Evolutionary conservation across 768 basidiomycete genomes (phyloP).

Genomic region (Podaxis sp.): DNA sequence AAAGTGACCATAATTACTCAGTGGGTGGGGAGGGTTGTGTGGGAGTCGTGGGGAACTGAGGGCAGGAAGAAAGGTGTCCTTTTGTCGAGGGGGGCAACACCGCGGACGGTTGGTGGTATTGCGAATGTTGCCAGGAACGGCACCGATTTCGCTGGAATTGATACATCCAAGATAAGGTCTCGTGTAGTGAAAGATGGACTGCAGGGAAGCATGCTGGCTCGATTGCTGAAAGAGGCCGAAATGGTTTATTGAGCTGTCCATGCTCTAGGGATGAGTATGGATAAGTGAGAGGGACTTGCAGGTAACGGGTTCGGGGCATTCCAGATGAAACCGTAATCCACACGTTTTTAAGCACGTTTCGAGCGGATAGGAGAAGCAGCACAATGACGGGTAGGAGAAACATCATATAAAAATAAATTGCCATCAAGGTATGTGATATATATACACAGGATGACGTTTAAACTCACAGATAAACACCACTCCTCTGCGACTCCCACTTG

Average conservation of each 20-base stretch:
- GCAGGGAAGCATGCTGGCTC: not conserved
- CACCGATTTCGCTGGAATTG: too few relatives aligned
- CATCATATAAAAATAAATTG: conserved; percentile 5
- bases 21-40: too few relatives aligned
- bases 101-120: too few relatives aligned
- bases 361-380: not conserved
- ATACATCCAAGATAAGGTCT: not conserved
- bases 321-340: not conserved
- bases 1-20: too few relatives aligned
- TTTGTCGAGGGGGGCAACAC: too few relatives aligned
- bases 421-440: not conserved
- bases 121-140: too few relatives aligned
- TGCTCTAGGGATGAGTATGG: not conserved
- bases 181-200: not conserved
- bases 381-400: not conserved
- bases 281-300: not conserved
- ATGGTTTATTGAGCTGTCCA: not conserved
- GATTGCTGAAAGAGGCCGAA: not conserved
- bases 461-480: not conserved
- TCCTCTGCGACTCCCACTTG: not conserved
- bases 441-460: not conserved
- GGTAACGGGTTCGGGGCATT: not conserved
- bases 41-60: too few relatives aligned
- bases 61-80: too few relatives aligned
- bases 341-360: not conserved